These are phyloP conservation scores for Aegilops bicornis DNA, from an alignment of 176 grass and related monocot species.

Conservation along the genomic window DNA sequence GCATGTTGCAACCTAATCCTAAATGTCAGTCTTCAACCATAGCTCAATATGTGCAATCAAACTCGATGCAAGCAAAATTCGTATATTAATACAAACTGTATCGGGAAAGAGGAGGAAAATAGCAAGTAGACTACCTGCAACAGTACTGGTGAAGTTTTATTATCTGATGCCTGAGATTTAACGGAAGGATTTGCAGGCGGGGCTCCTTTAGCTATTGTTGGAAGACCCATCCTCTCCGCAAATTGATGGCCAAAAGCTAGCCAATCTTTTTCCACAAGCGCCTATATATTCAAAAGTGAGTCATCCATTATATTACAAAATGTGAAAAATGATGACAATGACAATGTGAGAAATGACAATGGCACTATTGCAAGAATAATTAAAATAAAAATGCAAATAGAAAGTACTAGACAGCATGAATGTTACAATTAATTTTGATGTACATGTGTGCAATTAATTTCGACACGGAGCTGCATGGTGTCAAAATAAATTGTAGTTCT, in stretches of 20 bases:
- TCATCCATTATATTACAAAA: background rate
- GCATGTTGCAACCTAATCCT: background rate
- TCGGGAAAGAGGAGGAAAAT: background rate
- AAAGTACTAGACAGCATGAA: background rate
- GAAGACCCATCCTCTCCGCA: slow-evolving; percentile 83
- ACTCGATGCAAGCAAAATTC: background rate
- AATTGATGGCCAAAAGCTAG: slow-evolving; percentile 92
- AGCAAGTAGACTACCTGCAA: slow-evolving; percentile 65
- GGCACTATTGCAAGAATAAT: background rate
- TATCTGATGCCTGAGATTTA: slow-evolving; percentile 64
- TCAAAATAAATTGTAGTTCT: background rate
- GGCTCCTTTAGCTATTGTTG: slow-evolving; percentile 52
- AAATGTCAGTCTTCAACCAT: slow-evolving; percentile 13
- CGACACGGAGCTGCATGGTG: background rate
- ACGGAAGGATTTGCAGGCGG: slow-evolving; percentile 17
- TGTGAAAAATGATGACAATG: background rate
- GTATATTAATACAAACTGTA: background rate
- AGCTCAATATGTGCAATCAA: background rate
- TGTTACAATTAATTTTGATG: slow-evolving; percentile 5
- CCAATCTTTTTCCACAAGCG: slow-evolving; percentile 95
- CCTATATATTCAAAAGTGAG: slow-evolving; percentile 38
- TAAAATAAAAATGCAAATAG: background rate
- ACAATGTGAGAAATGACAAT: background rate
- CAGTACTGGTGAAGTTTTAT: slow-evolving; percentile 73
- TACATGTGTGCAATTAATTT: background rate